These are phyloP conservation scores for Rosa multiflora DNA, from an alignment of 306 rosid genomes.

Conservation along the genomic window DNA sequence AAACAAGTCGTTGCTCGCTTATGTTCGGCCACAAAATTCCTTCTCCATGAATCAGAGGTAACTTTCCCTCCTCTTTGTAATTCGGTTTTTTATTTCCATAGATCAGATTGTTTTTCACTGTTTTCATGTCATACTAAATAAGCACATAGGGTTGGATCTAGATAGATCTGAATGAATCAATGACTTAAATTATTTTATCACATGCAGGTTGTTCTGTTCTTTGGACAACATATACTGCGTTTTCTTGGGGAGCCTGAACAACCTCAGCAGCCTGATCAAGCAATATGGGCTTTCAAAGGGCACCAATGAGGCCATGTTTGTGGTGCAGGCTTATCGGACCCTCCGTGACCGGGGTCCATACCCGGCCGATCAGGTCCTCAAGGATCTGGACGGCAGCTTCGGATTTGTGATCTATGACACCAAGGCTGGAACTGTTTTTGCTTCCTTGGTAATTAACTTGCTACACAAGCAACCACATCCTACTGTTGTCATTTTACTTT, in stretches of 20 bases:
- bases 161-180: not conserved
- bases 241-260: conserved; percentile 68
- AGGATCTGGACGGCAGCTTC: conserved; percentile 80
- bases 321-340: conserved; percentile 78
- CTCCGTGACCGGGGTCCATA: conserved; percentile 89
- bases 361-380: conserved; percentile 94
- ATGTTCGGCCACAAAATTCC: conserved; percentile 35
- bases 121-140: not conserved
- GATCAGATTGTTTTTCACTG: not conserved
- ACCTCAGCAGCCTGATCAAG: conserved; percentile 62
- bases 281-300: conserved; percentile 78
- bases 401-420: conserved; percentile 74
- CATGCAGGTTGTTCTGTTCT: conserved; percentile 78
- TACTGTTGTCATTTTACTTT: not conserved
- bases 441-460: conserved; percentile 53
- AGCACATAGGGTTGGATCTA: not conserved
- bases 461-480: not conserved
- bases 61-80: not conserved
- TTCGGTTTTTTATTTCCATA: not conserved
- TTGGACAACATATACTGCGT: conserved; percentile 73
- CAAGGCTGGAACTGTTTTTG: conserved; percentile 63
- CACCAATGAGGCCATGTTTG: conserved; percentile 72
- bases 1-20: conserved; percentile 53
- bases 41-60: conserved; percentile 47
- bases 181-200: not conserved